Conservation (phyloP, 1,284 basidiomycete genomes). For the Pascua guehoae region DNA sequence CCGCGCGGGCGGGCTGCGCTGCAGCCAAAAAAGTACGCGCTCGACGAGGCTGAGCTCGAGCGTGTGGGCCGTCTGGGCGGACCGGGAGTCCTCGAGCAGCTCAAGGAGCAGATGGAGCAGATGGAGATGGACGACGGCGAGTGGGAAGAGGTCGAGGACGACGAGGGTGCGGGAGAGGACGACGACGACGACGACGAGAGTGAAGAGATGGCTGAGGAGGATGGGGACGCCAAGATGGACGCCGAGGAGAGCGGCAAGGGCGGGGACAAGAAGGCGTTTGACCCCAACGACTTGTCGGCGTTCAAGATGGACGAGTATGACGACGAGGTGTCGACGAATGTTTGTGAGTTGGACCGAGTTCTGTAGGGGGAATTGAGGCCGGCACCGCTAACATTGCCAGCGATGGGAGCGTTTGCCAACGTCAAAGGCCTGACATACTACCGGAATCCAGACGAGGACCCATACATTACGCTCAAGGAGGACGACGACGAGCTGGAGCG, state of each 20-base stretch:
- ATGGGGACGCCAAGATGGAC: slow-evolving; percentile 30
- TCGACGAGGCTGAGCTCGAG: slow-evolving; percentile 86
- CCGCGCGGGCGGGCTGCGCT: slow-evolving; percentile 70
- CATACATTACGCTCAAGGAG: slow-evolving; percentile 94
- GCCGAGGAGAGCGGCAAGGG: slow-evolving; percentile 42
- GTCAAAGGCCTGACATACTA: slow-evolving; percentile 94
- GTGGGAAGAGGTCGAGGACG: slow-evolving; percentile 33
- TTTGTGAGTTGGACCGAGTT: too few relatives aligned
- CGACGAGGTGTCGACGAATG: slow-evolving; percentile 61
- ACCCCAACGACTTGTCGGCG: slow-evolving; percentile 75
- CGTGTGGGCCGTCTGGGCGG: slow-evolving; percentile 84
- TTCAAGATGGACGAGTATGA: slow-evolving; percentile 96
- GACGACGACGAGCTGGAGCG: slow-evolving; percentile 77
- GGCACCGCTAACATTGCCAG: slow-evolving; percentile 49
- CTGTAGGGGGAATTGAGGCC: too few relatives aligned
- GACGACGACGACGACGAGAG: slow-evolving; percentile 49
- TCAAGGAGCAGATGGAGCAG: slow-evolving; percentile 68
- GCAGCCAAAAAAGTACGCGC: slow-evolving; percentile 81
- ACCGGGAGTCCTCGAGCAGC: slow-evolving; percentile 75
- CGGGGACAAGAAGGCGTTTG: slow-evolving; percentile 40
- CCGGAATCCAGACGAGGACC: slow-evolving; percentile 87
- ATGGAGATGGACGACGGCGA: slow-evolving; percentile 60
- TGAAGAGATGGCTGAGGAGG: slow-evolving; percentile 29
- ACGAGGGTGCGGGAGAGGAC: slow-evolving; percentile 28
- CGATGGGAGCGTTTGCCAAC: slow-evolving; percentile 85